phyloP scores from a whole-genome alignment of 2,329 filamentous ascomycete species.

The Stemphylium vesicarium region DNA sequence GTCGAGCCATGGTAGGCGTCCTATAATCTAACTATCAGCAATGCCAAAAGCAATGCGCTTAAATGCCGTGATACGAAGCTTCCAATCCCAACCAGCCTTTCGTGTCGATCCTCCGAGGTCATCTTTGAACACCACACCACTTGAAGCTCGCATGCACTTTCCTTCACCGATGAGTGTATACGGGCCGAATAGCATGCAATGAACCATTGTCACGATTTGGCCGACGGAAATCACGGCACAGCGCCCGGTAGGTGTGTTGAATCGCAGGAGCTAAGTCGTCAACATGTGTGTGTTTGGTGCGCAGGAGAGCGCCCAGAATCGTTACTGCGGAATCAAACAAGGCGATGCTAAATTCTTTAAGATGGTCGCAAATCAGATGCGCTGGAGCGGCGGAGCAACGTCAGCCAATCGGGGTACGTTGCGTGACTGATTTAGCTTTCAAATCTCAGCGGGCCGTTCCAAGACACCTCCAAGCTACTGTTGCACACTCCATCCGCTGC shows the following conservation, averaged over 20 bases:
- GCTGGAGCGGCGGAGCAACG: not conserved
- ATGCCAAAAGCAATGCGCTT: not conserved
- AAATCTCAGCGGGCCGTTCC: not conserved
- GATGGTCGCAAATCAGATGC: not conserved
- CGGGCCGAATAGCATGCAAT: constrained; percentile 2
- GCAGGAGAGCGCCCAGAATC: not conserved
- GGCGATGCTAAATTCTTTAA: not conserved
- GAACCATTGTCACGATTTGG: not conserved
- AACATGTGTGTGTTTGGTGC: not conserved
- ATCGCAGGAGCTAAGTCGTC: not conserved
- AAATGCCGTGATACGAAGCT: not conserved
- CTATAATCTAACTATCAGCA: not conserved
- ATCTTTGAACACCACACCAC: not conserved
- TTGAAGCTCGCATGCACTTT: not conserved
- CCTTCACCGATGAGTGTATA: not conserved
- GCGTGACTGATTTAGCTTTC: not conserved
- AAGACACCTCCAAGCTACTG: not conserved
- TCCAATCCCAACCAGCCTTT: not conserved
- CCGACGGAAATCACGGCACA: not conserved
- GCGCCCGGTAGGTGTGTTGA: not conserved
- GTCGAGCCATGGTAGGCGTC: not conserved
- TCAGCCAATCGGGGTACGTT: not conserved
- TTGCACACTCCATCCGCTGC: not conserved
- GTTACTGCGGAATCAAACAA: not conserved
- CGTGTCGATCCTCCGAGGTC: no score